Conservation (phyloP, 371 early-diverging fungal genomes). For the Mortierella sp. region DNA sequence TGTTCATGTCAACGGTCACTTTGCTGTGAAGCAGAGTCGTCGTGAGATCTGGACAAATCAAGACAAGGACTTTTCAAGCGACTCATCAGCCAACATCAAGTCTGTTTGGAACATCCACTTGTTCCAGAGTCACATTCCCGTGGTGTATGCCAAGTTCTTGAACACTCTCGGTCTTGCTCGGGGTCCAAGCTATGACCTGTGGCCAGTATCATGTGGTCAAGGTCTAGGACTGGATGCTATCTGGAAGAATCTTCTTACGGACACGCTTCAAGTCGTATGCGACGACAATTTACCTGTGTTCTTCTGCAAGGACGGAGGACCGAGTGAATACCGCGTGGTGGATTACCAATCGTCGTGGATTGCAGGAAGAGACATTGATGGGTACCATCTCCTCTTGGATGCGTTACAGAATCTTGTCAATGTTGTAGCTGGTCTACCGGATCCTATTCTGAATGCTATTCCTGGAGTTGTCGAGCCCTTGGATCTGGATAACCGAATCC, state of each 20-base stretch:
- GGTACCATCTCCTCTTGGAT: constrained; percentile 12
- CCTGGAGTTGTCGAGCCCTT: neutral
- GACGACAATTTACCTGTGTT: constrained; percentile 14
- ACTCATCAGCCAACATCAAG: constrained; percentile 39
- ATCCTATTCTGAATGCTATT: constrained; percentile 4
- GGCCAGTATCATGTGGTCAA: constrained; percentile 17
- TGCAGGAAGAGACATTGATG: constrained; percentile 14
- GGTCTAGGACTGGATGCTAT: constrained; percentile 15
- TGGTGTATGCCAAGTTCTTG: constrained; percentile 41
- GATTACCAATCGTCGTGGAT: constrained; percentile 1
- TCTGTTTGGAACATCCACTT: constrained; percentile 46
- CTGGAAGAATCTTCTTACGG: constrained; percentile 17
- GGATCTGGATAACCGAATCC: constrained; percentile 15
- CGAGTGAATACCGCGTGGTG: neutral
- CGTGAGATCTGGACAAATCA: constrained; percentile 43
- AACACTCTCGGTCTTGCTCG: constrained; percentile 10
- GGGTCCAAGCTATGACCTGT: constrained; percentile 25
- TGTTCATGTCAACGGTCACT: constrained; percentile 53
- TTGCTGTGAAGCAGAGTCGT: constrained; percentile 50
- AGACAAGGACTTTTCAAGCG: constrained; percentile 21
- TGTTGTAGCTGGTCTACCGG: constrained; percentile 19
- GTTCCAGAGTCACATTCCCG: constrained; percentile 32
- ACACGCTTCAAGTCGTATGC: neutral
- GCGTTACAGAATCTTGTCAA: constrained; percentile 3
- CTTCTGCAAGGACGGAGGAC: constrained; percentile 4